A percentile compares a stretch with the other conserved stretches of the same genome.
Conservation (phyloP, 164 flowering plant genomes). For the grape (Vitis vinifera) region ASM3070453v1 NC_081811.1:7416501-7417000, state of each 20-base stretch:
- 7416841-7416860: conserved; percentile 33
- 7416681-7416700: conserved; percentile 32
- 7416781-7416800: conserved; percentile 53
- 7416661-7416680: conserved; percentile 69
- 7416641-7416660: conserved; percentile 65
- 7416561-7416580: conserved; percentile 34
- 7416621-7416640: conserved; percentile 48
- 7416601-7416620: conserved; percentile 46
- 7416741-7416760: conserved; percentile 56
- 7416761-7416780: conserved; percentile 63
- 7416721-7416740: conserved; percentile 47
- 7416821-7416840: conserved; percentile 66
- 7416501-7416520: conserved; percentile 59
- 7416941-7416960: conserved; percentile 36
- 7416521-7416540: conserved; percentile 49
- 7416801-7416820: conserved; percentile 44
- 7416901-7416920: conserved; percentile 70
- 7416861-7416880: conserved; percentile 43
- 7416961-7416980: conserved; percentile 52
- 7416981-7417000: conserved; percentile 50
- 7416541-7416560: conserved; percentile 8
- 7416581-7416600: conserved; percentile 46
- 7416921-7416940: conserved; percentile 61
- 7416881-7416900: conserved; percentile 53
- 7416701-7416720: conserved; percentile 51